Evolutionary conservation across 305 asterid species (phyloP), one percentile per base, ranked within the genome.

Genomic region (Ajuga reptans): DNA sequence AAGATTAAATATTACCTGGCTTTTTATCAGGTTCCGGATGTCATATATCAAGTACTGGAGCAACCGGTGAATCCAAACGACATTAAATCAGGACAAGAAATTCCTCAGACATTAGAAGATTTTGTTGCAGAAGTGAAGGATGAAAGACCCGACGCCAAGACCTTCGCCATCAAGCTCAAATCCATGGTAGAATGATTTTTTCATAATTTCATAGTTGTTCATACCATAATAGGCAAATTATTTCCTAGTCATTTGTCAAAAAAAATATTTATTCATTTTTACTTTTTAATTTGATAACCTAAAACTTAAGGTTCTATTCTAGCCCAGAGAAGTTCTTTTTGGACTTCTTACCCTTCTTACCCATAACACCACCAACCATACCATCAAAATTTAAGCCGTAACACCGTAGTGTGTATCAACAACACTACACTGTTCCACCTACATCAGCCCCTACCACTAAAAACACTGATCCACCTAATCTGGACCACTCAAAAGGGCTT

Each of bases 11-110:
- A 43, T 69, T 51, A 33, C 61, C 36, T 53, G 53, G 39, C 39
- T 60, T 33, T 16, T 71, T 84, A 53, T 46, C 82, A 89, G 96
- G 95, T 93, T 65, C 97, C 97, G 43, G 86, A 87, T 73, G 91
- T 91, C 76, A 93, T 93, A 63, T 93, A 87, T 74, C 85, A 78
- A 80, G 89, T 89, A 52, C 81, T 93, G 56, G 87, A 85, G 70
- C 93, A 86, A 45, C 90, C 90, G 36, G 65, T 15, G 3, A 62
- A 76, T 10, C 77, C 71, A 64, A 72, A 57, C 36, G 84, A 78
- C 43, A 46, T 62, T 56, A 71, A 76, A 45, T 69, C 36, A 45
- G 83, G 77, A 5, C 71, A 66, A 7, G 80, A 84, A 74, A 74
- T 72, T 41, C 92, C 92, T 52, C 86, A 84, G 76, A 84, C 89